Evolutionary conservation across 495 filamentous ascomycete species (phyloP).

Genomic region (Neurospora intermedia): DNA sequence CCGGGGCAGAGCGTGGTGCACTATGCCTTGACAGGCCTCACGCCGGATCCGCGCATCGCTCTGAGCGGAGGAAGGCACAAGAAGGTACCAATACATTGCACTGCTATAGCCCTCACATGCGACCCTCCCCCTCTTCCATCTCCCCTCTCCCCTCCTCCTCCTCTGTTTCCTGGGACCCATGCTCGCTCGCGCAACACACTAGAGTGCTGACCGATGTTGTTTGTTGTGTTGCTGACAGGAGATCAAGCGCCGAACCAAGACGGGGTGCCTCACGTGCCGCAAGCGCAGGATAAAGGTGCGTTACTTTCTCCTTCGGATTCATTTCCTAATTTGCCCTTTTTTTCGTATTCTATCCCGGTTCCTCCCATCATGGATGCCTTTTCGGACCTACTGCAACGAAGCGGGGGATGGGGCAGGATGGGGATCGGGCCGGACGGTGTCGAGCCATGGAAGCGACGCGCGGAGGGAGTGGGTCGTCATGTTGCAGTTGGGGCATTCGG

Average conservation of each 20-base stretch:
- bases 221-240: slow-evolving; percentile 42
- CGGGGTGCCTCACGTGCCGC: slow-evolving; percentile 91
- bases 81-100: slow-evolving; percentile 45
- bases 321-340: not conserved
- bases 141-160: not conserved
- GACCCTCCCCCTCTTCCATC: not conserved
- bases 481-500: not conserved
- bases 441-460: not conserved
- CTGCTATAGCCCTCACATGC: not conserved
- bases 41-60: slow-evolving; percentile 48
- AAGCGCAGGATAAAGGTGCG: slow-evolving; percentile 97
- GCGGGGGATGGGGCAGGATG: not conserved
- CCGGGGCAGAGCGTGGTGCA: slow-evolving; percentile 33
- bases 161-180: not conserved
- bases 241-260: slow-evolving; percentile 97
- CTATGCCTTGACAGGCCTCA: slow-evolving; percentile 45
- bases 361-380: not conserved
- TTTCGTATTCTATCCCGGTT: not conserved
- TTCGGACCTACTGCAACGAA: not conserved
- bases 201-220: slow-evolving; percentile 13
- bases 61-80: slow-evolving; percentile 79
- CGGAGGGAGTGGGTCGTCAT: not conserved
- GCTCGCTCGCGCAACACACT: not conserved
- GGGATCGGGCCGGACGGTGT: not conserved
- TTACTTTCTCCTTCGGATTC: slow-evolving; percentile 8